A percentile compares a stretch with the other conserved stretches of the same genome.
These are phyloP conservation scores for Agrocybe praecox DNA, from an alignment of 768 basidiomycete genomes.

Conservation along the genomic window DNA sequence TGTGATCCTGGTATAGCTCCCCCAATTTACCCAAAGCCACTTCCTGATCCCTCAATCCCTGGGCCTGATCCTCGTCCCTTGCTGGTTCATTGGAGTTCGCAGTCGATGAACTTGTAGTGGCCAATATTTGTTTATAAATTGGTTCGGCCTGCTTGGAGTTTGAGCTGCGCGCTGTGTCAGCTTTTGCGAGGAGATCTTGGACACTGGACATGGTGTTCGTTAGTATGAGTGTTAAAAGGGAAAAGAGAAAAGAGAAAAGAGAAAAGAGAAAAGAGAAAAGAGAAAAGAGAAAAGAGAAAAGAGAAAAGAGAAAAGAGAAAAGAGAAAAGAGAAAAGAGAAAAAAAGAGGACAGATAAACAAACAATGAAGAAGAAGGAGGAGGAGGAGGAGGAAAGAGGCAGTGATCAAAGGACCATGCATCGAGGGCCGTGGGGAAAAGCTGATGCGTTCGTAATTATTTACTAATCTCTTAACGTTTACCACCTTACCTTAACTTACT, in stretches of 20 bases:
- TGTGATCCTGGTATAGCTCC: slow-evolving; percentile 83
- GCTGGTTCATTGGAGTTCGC: slow-evolving; percentile 31
- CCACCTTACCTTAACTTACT: slow-evolving; percentile 13
- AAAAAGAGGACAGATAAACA: slow-evolving; percentile 1
- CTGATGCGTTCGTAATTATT: slow-evolving; percentile 33
- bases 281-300: too few species aligned
- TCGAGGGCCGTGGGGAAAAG: slow-evolving; percentile 33
- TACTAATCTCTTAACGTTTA: neutral
- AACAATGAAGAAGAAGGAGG: slow-evolving; percentile 6
- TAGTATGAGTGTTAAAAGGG: slow-evolving; percentile 17
- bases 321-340: too few species aligned
- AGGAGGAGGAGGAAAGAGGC: slow-evolving; percentile 7
- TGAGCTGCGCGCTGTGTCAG: slow-evolving; percentile 36
- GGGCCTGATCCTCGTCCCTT: slow-evolving; percentile 47
- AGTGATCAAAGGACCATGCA: slow-evolving; percentile 25
- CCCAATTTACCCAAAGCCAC: slow-evolving; percentile 83
- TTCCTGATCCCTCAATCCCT: slow-evolving; percentile 81
- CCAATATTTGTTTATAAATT: slow-evolving; percentile 72
- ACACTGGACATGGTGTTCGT: slow-evolving; percentile 24
- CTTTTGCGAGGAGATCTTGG: slow-evolving; percentile 56
- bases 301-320: too few species aligned
- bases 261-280: too few species aligned
- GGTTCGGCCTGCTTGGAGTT: slow-evolving; percentile 67
- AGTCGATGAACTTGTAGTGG: slow-evolving; percentile 32
- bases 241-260: too few species aligned